A percentile compares a stretch with the other conserved stretches of the same genome.
Conservation (phyloP, 495 filamentous ascomycete species). For the Trichoderma parareesei region DNA sequence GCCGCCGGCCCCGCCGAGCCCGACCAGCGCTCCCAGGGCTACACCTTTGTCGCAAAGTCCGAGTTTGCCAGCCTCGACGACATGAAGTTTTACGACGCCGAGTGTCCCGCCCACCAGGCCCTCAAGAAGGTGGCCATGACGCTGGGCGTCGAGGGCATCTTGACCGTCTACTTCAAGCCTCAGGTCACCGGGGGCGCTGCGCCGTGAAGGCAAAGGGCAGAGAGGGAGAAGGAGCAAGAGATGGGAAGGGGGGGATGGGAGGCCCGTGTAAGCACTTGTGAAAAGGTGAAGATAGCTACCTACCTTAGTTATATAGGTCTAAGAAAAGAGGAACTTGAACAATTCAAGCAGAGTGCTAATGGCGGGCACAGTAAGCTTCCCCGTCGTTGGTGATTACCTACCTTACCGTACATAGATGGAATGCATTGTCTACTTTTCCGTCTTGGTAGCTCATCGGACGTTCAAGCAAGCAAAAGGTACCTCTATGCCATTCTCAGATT, state of each 20-base stretch:
- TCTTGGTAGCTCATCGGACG: no score
- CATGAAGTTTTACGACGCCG: conserved; percentile 61
- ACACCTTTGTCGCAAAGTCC: conserved; percentile 49
- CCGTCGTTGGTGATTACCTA: no score
- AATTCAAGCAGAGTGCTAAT: no score
- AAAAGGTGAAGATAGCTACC: no score
- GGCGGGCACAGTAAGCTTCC: no score
- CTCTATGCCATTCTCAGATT: no score
- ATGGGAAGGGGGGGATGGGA: no score
- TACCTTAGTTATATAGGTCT: no score
- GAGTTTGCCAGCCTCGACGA: conserved; percentile 56
- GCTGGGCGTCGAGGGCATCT: conserved; percentile 28
- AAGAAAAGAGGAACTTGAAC: neutral
- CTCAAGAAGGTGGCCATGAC: conserved; percentile 42
- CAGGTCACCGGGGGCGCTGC: neutral
- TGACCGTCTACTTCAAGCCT: conserved; percentile 43
- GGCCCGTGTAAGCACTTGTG: no score
- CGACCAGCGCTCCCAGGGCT: conserved; percentile 55
- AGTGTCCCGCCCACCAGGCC: conserved; percentile 52
- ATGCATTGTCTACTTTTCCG: no score
- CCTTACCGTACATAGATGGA: no score
- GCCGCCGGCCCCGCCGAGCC: conserved; percentile 36
- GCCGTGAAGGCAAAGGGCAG: neutral
- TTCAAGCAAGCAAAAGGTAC: no score
- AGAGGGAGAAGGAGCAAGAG: neutral